These are phyloP conservation scores for Pseudoperonospora humuli DNA, from an alignment of 352 stramenopile species.

Conservation along the genomic window DNA sequence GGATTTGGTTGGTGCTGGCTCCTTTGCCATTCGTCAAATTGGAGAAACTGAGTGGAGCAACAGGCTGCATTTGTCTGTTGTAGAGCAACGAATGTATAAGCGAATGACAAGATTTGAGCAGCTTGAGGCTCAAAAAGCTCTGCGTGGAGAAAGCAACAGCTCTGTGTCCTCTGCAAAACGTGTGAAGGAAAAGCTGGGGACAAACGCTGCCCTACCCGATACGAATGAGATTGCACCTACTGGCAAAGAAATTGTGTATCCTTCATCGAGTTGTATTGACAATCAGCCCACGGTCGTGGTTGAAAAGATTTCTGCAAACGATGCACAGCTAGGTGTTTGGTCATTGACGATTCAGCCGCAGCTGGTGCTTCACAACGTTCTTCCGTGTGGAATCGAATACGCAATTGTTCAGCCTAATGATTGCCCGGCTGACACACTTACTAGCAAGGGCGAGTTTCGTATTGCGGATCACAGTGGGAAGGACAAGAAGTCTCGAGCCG, in stretches of 20 bases:
- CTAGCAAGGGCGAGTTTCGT: slow-evolving; percentile 49
- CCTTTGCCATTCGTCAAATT: slow-evolving; percentile 77
- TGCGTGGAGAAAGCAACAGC: slow-evolving; percentile 36
- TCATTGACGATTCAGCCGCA: slow-evolving; percentile 77
- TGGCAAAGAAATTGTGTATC: slow-evolving; percentile 62
- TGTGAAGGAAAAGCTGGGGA: slow-evolving; percentile 63
- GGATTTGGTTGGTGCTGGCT: slow-evolving; percentile 56
- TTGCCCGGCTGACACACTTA: slow-evolving; percentile 53
- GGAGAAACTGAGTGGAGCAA: slow-evolving; percentile 85
- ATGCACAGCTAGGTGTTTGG: slow-evolving; percentile 49
- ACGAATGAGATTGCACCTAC: slow-evolving; percentile 32
- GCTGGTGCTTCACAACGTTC: slow-evolving; percentile 70
- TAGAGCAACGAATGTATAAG: slow-evolving; percentile 70
- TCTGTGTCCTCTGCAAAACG: slow-evolving; percentile 44
- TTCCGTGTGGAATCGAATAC: slow-evolving; percentile 80
- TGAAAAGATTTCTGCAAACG: slow-evolving; percentile 66
- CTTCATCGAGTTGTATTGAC: slow-evolving; percentile 66
- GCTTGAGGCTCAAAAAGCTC: slow-evolving; percentile 47
- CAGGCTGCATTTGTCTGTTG: slow-evolving; percentile 53
- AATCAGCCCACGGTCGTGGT: slow-evolving; percentile 74
- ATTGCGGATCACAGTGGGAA: slow-evolving; percentile 25
- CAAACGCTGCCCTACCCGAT: slow-evolving; percentile 45
- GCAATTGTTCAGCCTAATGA: slow-evolving; percentile 70
- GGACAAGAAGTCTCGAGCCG: slow-evolving; percentile 33
- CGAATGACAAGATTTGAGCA: slow-evolving; percentile 66